Evolutionary conservation across 176 grass and related monocot genomes (phyloP).

Genomic region (Areca catechu): DNA sequence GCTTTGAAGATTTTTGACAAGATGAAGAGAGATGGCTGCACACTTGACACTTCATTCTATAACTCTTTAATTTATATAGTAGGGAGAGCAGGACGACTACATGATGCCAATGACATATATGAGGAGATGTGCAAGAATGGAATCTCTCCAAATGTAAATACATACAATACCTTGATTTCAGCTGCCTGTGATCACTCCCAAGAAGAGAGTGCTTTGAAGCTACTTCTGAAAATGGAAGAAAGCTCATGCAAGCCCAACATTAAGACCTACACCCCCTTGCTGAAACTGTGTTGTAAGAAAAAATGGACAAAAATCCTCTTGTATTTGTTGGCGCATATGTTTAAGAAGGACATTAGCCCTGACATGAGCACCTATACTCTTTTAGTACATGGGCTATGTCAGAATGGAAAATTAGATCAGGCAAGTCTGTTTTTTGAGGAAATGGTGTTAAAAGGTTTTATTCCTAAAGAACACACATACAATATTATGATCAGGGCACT

Average conservation of each 20-base stretch:
- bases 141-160: conserved; percentile 36
- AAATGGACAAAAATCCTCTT: conserved; percentile 56
- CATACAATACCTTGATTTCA: conserved; percentile 83
- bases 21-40: conserved; percentile 48
- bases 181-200: conserved; percentile 47
- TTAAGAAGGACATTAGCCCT: conserved; percentile 56
- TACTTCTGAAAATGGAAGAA: conserved; percentile 64
- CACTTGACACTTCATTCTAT: conserved; percentile 60
- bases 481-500: conserved; percentile 49
- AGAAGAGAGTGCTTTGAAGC: conserved; percentile 49
- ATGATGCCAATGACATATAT: conserved; percentile 43
- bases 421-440: conserved; percentile 74
- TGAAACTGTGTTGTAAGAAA: conserved; percentile 71
- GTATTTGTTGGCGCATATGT: conserved; percentile 68
- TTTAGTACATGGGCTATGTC: conserved; percentile 52
- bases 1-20: conserved; percentile 49
- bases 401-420: conserved; percentile 44
- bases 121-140: conserved; percentile 42
- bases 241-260: conserved; percentile 49
- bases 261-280: conserved; percentile 64
- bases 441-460: conserved; percentile 67
- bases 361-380: conserved; percentile 71
- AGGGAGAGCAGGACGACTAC: conserved; percentile 40
- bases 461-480: conserved; percentile 53
- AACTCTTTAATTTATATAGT: conserved; percentile 82